Evolutionary conservation across 495 filamentous ascomycete species (phyloP).

Genomic region (Astrothelium subdiscretum): DNA sequence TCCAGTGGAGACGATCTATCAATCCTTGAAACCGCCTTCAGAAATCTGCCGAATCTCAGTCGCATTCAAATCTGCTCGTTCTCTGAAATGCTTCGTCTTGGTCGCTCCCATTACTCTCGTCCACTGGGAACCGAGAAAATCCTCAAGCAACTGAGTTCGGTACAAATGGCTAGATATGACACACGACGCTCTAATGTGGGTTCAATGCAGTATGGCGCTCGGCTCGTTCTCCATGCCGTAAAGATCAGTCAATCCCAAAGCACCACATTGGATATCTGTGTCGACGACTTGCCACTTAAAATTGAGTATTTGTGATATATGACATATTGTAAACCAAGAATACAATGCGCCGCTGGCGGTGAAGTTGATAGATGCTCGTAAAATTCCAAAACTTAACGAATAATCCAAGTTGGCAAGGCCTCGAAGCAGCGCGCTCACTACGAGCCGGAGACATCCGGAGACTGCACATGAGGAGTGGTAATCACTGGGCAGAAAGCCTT

Average conservation of each 20-base stretch:
- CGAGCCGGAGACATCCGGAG: too few relatives aligned
- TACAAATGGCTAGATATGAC: background rate
- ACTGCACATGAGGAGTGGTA: too few relatives aligned
- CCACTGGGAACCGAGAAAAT: background rate
- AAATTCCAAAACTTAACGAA: too few relatives aligned
- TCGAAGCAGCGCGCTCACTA: too few relatives aligned
- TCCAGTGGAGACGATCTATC: background rate
- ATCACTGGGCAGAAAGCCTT: too few relatives aligned
- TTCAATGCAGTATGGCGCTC: background rate
- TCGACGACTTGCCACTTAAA: background rate
- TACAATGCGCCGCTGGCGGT: too few relatives aligned
- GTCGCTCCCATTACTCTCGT: background rate
- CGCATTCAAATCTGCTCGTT: background rate
- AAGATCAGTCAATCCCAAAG: background rate
- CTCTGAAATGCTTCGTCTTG: background rate
- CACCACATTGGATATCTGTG: background rate
- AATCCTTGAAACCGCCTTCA: background rate
- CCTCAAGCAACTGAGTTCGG: background rate
- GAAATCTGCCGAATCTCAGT: background rate
- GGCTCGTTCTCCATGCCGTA: background rate
- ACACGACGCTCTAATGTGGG: background rate
- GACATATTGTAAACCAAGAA: too few relatives aligned
- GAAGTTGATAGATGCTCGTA: too few relatives aligned
- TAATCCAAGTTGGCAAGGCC: too few relatives aligned
- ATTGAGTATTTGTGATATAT: too few relatives aligned